phyloP scores from a whole-genome alignment of 495 filamentous ascomycete genomes.

The Wilcoxina mikolae region DNA sequence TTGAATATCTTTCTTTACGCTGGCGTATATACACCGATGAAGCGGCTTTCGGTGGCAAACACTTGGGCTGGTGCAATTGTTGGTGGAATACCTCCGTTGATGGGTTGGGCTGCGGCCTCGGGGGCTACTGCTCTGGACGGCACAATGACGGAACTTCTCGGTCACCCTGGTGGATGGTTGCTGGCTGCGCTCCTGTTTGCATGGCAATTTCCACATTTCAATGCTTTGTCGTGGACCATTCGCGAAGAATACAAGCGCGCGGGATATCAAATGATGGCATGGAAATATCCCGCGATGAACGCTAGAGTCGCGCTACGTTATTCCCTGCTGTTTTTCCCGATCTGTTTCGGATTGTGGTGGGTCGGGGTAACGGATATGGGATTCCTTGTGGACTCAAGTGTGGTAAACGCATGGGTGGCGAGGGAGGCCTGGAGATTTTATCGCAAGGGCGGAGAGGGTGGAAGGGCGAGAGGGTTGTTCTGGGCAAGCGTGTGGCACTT shows the following conservation, averaged over 20 bases:
- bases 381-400: slow-evolving; percentile 64
- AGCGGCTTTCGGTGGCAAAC: slow-evolving; percentile 72
- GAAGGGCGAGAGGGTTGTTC: slow-evolving; percentile 72
- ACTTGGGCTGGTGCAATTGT: slow-evolving; percentile 93
- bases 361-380: slow-evolving; percentile 72
- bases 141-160: slow-evolving; percentile 49
- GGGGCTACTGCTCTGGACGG: slow-evolving; percentile 32
- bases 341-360: slow-evolving; percentile 70
- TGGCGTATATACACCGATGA: slow-evolving; percentile 81
- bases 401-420: slow-evolving; percentile 77
- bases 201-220: slow-evolving; percentile 98
- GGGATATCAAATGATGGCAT: slow-evolving; percentile 80
- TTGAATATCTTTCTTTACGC: slow-evolving; percentile 82
- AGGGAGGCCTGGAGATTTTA: slow-evolving; percentile 73
- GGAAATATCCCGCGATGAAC: slow-evolving; percentile 73
- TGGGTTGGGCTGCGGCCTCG: slow-evolving; percentile 93
- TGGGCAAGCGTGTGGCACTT: slow-evolving; percentile 98
- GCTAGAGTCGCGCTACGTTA: slow-evolving; percentile 77
- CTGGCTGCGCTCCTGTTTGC: slow-evolving; percentile 72
- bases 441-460: slow-evolving; percentile 58
- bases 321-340: slow-evolving; percentile 70
- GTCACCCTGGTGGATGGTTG: slow-evolving; percentile 76
- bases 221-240: slow-evolving; percentile 73
- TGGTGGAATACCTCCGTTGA: slow-evolving; percentile 83
- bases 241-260: slow-evolving; percentile 77